phyloP scores from a whole-genome alignment of 441 rosid genomes.

The Lepidium campestre region DNA sequence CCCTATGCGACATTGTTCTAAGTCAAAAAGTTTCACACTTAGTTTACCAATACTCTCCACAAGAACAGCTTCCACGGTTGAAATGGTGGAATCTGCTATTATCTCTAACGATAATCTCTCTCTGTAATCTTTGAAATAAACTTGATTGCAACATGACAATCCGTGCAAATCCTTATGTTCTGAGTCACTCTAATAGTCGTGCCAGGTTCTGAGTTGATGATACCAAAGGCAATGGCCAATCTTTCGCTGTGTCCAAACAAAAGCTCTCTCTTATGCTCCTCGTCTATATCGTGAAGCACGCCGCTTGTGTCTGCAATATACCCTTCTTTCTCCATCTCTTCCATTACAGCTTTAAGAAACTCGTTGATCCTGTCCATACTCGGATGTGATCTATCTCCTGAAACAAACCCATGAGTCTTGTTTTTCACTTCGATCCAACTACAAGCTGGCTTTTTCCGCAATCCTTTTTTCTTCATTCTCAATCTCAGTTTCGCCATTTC shows the following conservation, averaged over 20 bases:
- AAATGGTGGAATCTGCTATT: conserved; percentile 75
- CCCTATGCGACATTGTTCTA: not conserved
- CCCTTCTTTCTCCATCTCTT: conserved; percentile 70
- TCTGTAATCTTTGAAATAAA: conserved; percentile 51
- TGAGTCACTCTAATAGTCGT: conserved; percentile 64
- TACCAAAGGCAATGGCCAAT: conserved; percentile 64
- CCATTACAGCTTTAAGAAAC: conserved; percentile 39
- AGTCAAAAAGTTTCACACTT: not conserved
- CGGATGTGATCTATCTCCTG: conserved; percentile 75
- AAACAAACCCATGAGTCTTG: conserved; percentile 52
- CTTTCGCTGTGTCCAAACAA: conserved; percentile 61
- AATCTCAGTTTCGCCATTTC: conserved; percentile 39
- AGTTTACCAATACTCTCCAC: conserved; percentile 74
- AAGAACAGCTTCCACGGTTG: conserved; percentile 57
- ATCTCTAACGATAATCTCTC: conserved; percentile 65
- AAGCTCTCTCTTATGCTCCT: conserved; percentile 58
- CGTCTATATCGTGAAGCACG: conserved; percentile 65
- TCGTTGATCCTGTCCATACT: conserved; percentile 35
- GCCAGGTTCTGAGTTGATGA: conserved; percentile 56
- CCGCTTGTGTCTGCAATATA: conserved; percentile 58
- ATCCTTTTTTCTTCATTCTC: conserved; percentile 37
- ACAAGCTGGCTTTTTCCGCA: conserved; percentile 54
- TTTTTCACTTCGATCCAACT: conserved; percentile 64
- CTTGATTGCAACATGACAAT: conserved; percentile 65
- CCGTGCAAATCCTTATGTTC: conserved; percentile 54